Base-by-base conservation (phyloP, 2,329 filamentous ascomycete species). In the Corniculantispora saksenae region DNA sequence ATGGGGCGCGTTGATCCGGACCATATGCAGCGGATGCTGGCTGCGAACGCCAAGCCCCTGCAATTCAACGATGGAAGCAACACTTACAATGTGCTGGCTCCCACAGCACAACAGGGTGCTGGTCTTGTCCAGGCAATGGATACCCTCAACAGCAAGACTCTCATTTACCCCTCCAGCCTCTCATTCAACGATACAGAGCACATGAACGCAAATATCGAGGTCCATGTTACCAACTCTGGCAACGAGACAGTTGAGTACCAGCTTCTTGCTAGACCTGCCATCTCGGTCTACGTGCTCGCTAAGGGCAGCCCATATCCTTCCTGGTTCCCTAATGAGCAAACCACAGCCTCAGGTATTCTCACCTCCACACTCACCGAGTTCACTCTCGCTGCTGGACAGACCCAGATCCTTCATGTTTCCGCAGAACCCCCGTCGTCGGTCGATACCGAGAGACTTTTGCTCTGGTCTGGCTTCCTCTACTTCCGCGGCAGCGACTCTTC, bases 171-270 rank as follows among this genome's bases (percentile, higher is more conserved):
- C 35, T 81, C 81, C 45, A 83, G 80, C 71, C 75, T 88, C 21
- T 79, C 82, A 3, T 85, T 87, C 77, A 87, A 87, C 71, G 85
- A 88, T 71, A 85, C 84, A 1, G 81, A 85, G 67, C 72, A 89
- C 77, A 82, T 87, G 66, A 72, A 74, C 51, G 72, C 77, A 8
- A 77, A 76, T 2, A 76, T 82, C 50, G 81, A 82, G 67, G 87
- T 90, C 70, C 81, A 78, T 38, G 80, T 90, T 68, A 79, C 74
- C 68, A 90, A 90, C 76, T 77, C 78, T 4, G 84, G 83, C 53
- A 74, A 74, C 19, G 76, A 78, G 25, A 73, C 78, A 0, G 73
- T 86, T 55, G 82, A 81, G 7, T 88, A 87, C 74, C 76, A 78
- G 9, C 75, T 90, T 17, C 79, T 78, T 25, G 78, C 86, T 65